Base-by-base conservation (phyloP, 1,284 basidiomycete genomes). In the Marasmius tenuissimus region DNA sequence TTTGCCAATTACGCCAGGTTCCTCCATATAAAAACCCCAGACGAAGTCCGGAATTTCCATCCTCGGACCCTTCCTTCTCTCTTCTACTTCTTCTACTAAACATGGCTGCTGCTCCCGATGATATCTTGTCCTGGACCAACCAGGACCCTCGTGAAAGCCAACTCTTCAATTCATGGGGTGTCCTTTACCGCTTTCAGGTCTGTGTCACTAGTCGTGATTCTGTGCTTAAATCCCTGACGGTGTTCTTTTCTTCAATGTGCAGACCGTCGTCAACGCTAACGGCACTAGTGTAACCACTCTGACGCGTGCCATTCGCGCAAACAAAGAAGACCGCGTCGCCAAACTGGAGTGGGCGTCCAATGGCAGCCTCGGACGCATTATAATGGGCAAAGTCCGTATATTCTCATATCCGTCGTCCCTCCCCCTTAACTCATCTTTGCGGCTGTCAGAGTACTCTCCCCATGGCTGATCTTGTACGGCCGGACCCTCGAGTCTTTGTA, bases 71-170 rank as follows among this genome's bases (percentile, higher is more conserved):
- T 67, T 65, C 63, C 66, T 68, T 69, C 68, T 67, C 67, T 63
- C 72, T 69, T 69, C 27, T 27, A 27, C 64, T 66, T 68, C 68
- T 56, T 71, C 60, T 65, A 68, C 59, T 42, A 57, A 33, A 55
- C 50, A 87, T 87, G 84, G 73, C 81, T 54, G 72, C 79, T 66
- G 72, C 81, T 63, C 78, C 83, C 62, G 85, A 88, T 74, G 90
- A 92, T 66, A 80, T 91, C 60, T 83, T 92, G 72, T 91, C 87
- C 61, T 93, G 91, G 91, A 93, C 92, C 53, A 91, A 88, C 75
- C 85, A 88, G 69, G 91, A 93, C 75, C 88, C 89, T 68, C 87
- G 89, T 58, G 87, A 92, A 73, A 93, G 92, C 68, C 80, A 85
- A 63, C 82, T 94, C 64, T 93, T 92, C 77, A 91, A 89, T 70